These are phyloP conservation scores for Crithidia mellificae DNA, from an alignment of 208 protist species.

Conservation along the genomic window DNA sequence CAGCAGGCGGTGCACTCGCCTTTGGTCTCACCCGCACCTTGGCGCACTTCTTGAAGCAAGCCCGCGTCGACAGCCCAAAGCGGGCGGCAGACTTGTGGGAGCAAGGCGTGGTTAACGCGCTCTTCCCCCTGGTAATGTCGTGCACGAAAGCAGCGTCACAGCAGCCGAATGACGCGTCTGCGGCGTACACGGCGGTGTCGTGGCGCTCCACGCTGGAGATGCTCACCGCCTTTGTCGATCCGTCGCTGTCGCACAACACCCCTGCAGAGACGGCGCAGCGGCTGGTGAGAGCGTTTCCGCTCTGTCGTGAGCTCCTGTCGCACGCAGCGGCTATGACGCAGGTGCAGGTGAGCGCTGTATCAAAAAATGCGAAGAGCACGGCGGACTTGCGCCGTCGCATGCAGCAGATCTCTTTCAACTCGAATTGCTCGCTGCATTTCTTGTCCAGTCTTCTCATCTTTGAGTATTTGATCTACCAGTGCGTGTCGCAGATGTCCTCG, in stretches of 20 bases:
- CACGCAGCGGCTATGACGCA: slow-evolving; percentile 14
- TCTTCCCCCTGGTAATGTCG: slow-evolving; percentile 47
- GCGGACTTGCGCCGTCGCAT: slow-evolving; percentile 18
- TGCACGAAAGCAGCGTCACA: slow-evolving; percentile 22
- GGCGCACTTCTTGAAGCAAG: slow-evolving; percentile 49
- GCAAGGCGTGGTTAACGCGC: slow-evolving; percentile 30
- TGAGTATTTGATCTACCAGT: slow-evolving; percentile 70
- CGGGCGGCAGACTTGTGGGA: slow-evolving; percentile 45
- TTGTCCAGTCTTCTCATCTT: slow-evolving; percentile 66
- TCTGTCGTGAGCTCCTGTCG: slow-evolving; percentile 29
- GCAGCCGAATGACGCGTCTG: background rate
- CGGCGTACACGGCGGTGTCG: slow-evolving; percentile 51
- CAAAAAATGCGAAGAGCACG: background rate
- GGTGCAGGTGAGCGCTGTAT: slow-evolving; percentile 3
- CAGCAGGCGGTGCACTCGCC: slow-evolving; percentile 43
- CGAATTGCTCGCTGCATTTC: slow-evolving; percentile 59
- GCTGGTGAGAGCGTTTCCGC: slow-evolving; percentile 36
- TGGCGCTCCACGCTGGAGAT: slow-evolving; percentile 68
- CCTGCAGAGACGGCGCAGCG: slow-evolving; percentile 34
- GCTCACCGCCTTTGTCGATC: slow-evolving; percentile 52
- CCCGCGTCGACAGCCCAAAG: slow-evolving; percentile 12
- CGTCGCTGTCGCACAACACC: slow-evolving; percentile 30
- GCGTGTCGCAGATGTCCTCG: slow-evolving; percentile 24
- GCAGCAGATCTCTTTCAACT: slow-evolving; percentile 38
- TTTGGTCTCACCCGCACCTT: slow-evolving; percentile 77